Percentiles rank a stretch among this genome's conserved stretches.
These are phyloP conservation scores for Exophiala alcalophila DNA, from an alignment of 2,329 filamentous ascomycete genomes.

Conservation along the genomic window DNA sequence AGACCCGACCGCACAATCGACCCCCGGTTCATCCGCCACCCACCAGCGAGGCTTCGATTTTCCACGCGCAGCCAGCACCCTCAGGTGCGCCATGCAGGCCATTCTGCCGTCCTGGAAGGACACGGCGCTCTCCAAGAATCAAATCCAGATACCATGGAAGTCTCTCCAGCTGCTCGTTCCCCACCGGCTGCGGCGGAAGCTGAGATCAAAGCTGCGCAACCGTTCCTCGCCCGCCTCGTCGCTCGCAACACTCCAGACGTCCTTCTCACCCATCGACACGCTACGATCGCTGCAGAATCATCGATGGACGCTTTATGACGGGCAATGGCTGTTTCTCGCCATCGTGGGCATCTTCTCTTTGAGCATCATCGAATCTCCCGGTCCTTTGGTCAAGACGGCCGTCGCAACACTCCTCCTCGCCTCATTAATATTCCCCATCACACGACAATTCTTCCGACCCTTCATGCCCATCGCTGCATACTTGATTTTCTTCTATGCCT, in stretches of 20 bases:
- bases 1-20: background rate
- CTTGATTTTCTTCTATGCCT: conserved; percentile 87
- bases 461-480: conserved; percentile 82
- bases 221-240: conserved; percentile 66
- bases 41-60: too few species aligned
- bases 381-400: conserved; percentile 72
- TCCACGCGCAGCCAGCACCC: background rate
- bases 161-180: conserved; percentile 55
- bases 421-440: conserved; percentile 75
- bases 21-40: background rate
- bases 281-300: conserved; percentile 72
- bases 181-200: conserved; percentile 63
- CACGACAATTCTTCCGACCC: conserved; percentile 86
- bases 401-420: conserved; percentile 65
- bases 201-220: conserved; percentile 67
- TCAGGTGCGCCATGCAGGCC: conserved; percentile 28
- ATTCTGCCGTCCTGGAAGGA: conserved; percentile 46
- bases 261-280: conserved; percentile 76
- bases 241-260: conserved; percentile 74
- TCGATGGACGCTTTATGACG: conserved; percentile 77
- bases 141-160: conserved; percentile 48
- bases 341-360: conserved; percentile 78
- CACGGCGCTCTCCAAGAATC: conserved; percentile 45
- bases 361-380: conserved; percentile 73
- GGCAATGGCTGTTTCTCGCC: conserved; percentile 75